These are phyloP conservation scores for Drechmeria coniospora DNA, from an alignment of 2,329 filamentous ascomycete species.

Conservation along the genomic window DNA sequence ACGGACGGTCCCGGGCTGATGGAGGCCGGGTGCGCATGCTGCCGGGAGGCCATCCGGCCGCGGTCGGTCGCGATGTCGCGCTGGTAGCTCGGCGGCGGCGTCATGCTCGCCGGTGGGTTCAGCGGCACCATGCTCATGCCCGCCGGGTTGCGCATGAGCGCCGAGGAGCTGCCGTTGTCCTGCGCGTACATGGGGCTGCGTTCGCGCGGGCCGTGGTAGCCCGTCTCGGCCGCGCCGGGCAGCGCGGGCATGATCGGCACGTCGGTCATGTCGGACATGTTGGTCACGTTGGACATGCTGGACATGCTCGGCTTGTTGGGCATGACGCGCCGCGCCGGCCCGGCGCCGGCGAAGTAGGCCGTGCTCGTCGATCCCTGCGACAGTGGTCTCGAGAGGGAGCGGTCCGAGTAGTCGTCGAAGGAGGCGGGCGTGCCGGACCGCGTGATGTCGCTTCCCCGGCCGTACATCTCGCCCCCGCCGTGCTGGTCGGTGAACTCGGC, in stretches of 20 bases:
- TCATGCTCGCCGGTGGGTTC: no score
- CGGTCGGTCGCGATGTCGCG: slow-evolving; percentile 11
- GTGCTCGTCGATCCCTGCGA: slow-evolving; percentile 24
- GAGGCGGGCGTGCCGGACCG: slow-evolving; percentile 48
- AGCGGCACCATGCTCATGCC: slow-evolving; percentile 29
- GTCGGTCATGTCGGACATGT: slow-evolving; percentile 4
- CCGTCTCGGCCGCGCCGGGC: slow-evolving; percentile 11
- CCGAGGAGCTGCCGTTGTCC: slow-evolving; percentile 36
- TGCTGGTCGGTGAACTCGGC: slow-evolving; percentile 78
- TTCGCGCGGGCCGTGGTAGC: slow-evolving; percentile 15
- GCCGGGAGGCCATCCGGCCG: slow-evolving; percentile 10
- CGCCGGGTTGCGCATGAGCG: slow-evolving; percentile 37
- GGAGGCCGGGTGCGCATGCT: slow-evolving; percentile 7
- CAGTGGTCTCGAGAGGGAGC: slow-evolving; percentile 29
- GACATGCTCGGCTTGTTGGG: slow-evolving; percentile 6
- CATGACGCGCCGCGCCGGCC: slow-evolving; percentile 11
- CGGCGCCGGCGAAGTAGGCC: slow-evolving; percentile 19
- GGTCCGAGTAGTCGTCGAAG: slow-evolving; percentile 26
- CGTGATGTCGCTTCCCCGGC: slow-evolving; percentile 40
- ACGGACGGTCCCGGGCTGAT: slow-evolving; percentile 23
- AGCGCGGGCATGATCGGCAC: slow-evolving; percentile 5
- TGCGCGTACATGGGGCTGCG: slow-evolving; percentile 34
- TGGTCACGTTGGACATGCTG: no score
- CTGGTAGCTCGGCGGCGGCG: slow-evolving; percentile 12
- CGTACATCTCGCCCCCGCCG: slow-evolving; percentile 59